Evolutionary conservation across 192 early-diverging fungal species (phyloP), one percentile per base, ranked within the genome.

Genomic region (Lunasporangiospora selenospora): DNA sequence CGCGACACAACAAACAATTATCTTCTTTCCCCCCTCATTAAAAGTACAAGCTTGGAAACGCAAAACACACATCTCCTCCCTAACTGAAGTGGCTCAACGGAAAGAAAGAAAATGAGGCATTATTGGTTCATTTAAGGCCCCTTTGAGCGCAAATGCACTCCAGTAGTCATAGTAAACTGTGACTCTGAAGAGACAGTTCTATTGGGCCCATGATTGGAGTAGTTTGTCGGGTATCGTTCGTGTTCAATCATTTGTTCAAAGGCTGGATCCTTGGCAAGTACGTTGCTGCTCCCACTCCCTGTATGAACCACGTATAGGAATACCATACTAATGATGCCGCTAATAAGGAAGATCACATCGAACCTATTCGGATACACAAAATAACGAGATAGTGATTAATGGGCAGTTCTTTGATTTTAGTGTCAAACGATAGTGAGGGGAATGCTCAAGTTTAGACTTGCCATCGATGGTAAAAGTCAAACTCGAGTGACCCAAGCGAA

Each of bases 381-480:
- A 37, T 27, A 13, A 9, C 30, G 30, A 15, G 38, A 33, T 10
- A 18, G 16, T n/a, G n/a, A n/a, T n/a, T n/a, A 9, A 36, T 32
- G 12, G 31, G 8, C 21, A 19, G 47, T 34, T 19, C 21, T 19
- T 34, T 24, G 36, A 23, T 15, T 6, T 19, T 4, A 27, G 29
- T 27, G 29, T 47, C 6, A 12, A 6, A 47, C 23, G 6, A n/a
- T n/a, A 26, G 26, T 4, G 45, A 27, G 45, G 23, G 6, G 24
- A 26, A 6, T 4, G 13, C 23, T 7, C 3, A 6, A 26, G 10
- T 27, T 4, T 13, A 10, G 1, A 49, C 37, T 10, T 55, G 61
- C 69, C 95, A 97, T 45, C 88, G 88, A 64, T 92, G 89, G 76
- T 94, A 98, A 67, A 93, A 97, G 69, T 91, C 81, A 58, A 97